Percentiles rank a stretch among this genome's conserved stretches.
Evolutionary conservation across 75 land plant genomes (phyloP).

Genomic region (Picea sitchensis): DNA sequence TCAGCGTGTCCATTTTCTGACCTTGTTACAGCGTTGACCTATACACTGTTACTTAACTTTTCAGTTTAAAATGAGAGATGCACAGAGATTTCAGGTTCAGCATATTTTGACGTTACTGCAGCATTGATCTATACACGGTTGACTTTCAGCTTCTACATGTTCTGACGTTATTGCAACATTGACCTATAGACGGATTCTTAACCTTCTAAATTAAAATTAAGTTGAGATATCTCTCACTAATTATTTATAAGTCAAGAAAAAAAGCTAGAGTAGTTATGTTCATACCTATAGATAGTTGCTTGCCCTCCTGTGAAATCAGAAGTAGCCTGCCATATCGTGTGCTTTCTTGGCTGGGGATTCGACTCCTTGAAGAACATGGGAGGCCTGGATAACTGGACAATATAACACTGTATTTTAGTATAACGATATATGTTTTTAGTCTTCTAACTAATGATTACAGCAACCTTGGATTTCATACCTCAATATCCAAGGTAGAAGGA

Average conservation of each 20-base stretch:
- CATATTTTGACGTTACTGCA: too few relatives aligned
- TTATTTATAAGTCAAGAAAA: too few relatives aligned
- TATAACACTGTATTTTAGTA: not conserved
- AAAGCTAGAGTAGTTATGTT: not conserved
- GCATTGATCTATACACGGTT: too few relatives aligned
- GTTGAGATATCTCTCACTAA: not conserved
- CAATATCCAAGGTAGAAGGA: constrained; percentile 71
- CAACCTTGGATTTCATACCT: constrained; percentile 36
- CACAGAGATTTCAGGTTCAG: too few relatives aligned
- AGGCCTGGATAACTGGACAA: constrained; percentile 43
- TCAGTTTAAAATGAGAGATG: too few relatives aligned
- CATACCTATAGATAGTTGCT: constrained; percentile 43
- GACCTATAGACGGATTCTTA: constrained; percentile 26
- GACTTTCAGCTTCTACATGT: too few relatives aligned
- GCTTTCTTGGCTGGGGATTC: constrained; percentile 86
- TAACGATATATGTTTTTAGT: not conserved
- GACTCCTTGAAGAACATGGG: constrained; percentile 73
- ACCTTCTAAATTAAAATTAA: not conserved
- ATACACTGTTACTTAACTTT: too few relatives aligned
- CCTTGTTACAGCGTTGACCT: too few relatives aligned
- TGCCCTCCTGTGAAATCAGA: constrained; percentile 85
- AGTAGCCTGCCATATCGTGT: constrained; percentile 70
- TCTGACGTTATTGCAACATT: too few relatives aligned
- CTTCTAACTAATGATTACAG: not conserved
- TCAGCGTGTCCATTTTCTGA: too few relatives aligned